Conservation (phyloP, 768 basidiomycete species). For the Tephrocybe rancida region DNA sequence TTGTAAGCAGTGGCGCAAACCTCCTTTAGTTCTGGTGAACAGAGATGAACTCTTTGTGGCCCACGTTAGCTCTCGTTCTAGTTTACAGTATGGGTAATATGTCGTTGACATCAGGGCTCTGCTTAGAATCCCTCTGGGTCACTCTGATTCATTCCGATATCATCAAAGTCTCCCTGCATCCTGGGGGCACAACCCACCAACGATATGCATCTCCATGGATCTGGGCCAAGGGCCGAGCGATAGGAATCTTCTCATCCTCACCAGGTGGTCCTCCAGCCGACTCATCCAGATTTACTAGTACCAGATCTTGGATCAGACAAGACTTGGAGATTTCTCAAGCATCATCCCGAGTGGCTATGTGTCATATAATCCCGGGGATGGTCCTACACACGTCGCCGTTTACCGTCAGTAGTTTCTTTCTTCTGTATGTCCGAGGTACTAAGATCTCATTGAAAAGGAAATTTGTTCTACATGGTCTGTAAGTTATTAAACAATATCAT, state of each 20-base stretch:
- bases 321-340: background rate
- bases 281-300: background rate
- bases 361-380: background rate
- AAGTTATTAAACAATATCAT: background rate
- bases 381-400: background rate
- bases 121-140: background rate
- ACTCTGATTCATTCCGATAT: background rate
- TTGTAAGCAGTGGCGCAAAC: background rate
- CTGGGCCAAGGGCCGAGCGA: background rate
- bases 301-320: background rate
- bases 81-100: background rate
- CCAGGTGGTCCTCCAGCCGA: background rate
- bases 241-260: background rate
- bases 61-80: background rate
- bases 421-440: background rate
- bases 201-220: background rate
- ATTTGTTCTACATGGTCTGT: background rate
- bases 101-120: background rate
- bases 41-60: background rate
- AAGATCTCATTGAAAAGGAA: background rate
- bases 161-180: background rate
- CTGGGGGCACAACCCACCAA: background rate
- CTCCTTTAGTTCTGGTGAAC: background rate
- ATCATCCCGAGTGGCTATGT: background rate
- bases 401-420: background rate